These are phyloP conservation scores for Cladochytrium replicatum DNA, from an alignment of 192 early-diverging fungal species.

Conservation along the genomic window DNA sequence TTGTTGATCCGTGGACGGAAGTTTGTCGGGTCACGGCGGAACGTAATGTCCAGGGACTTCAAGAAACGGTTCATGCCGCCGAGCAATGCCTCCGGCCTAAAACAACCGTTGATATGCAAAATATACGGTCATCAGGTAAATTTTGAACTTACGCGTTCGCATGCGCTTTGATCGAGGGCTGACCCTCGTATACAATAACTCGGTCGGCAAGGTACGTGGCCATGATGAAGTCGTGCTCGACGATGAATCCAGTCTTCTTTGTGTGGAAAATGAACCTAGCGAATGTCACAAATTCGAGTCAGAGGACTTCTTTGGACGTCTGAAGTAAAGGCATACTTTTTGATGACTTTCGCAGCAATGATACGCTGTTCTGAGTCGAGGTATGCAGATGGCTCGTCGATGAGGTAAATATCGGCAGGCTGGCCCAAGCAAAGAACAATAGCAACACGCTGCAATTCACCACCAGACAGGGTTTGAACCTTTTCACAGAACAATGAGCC, in stretches of 20 bases:
- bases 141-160: conserved; percentile 54
- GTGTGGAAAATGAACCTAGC: conserved; percentile 80
- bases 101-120: conserved; percentile 1
- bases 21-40: conserved; percentile 96
- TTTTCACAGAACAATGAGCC: background rate
- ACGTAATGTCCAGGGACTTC: conserved; percentile 82
- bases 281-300: background rate
- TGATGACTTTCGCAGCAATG: conserved; percentile 97
- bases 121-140: background rate
- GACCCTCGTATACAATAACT: conserved; percentile 91
- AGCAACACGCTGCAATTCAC: conserved; percentile 98
- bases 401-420: conserved; percentile 92
- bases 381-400: conserved; percentile 97
- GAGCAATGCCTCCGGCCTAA: conserved; percentile 76
- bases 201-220: conserved; percentile 94
- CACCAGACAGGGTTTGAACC: conserved; percentile 71
- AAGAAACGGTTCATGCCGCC: conserved; percentile 97
- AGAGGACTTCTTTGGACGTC: background rate
- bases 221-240: conserved; percentile 99
- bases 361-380: conserved; percentile 99
- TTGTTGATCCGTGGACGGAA: conserved; percentile 98
- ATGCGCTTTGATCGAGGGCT: conserved; percentile 69
- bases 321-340: conserved; percentile 31
- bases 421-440: conserved; percentile 80
- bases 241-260: conserved; percentile 95